Percentiles rank a stretch among this genome's conserved stretches.
phyloP scores from a whole-genome alignment of 148 eudicot genomes.

The Diospyros kaki region DNA sequence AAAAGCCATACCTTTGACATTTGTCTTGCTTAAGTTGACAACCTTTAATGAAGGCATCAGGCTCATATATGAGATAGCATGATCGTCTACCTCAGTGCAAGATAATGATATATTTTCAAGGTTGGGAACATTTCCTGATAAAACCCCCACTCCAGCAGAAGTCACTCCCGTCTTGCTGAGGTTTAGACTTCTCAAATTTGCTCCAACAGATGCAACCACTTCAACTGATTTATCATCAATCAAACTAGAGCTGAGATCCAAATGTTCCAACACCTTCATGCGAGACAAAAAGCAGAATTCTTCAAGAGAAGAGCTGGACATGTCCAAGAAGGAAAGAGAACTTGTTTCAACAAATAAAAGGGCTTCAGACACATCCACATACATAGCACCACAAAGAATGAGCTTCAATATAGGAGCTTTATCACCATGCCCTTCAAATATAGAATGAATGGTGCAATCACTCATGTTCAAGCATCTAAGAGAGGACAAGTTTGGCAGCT shows the following conservation, averaged over 20 bases:
- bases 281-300: constrained; percentile 39
- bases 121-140: constrained; percentile 75
- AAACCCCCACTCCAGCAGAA: constrained; percentile 55
- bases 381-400: constrained; percentile 50
- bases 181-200: constrained; percentile 56
- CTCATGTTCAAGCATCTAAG: constrained; percentile 77
- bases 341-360: constrained; percentile 45
- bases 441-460: constrained; percentile 54
- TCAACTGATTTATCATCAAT: constrained; percentile 51
- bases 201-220: constrained; percentile 45
- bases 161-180: constrained; percentile 66
- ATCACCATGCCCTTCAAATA: constrained; percentile 42
- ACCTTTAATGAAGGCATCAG: constrained; percentile 66
- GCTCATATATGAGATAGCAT: constrained; percentile 53
- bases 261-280: constrained; percentile 55
- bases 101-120: constrained; percentile 61
- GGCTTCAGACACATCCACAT: constrained; percentile 30
- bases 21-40: constrained; percentile 63
- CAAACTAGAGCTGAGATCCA: constrained; percentile 58
- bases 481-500: constrained; percentile 52
- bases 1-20: constrained; percentile 53
- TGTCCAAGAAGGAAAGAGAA: constrained; percentile 48
- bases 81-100: constrained; percentile 52
- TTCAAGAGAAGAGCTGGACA: constrained; percentile 52
- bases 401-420: constrained; percentile 47